phyloP scores from a whole-genome alignment of 73 alveolate species.

The Symbiodinium pilosum region DNA sequence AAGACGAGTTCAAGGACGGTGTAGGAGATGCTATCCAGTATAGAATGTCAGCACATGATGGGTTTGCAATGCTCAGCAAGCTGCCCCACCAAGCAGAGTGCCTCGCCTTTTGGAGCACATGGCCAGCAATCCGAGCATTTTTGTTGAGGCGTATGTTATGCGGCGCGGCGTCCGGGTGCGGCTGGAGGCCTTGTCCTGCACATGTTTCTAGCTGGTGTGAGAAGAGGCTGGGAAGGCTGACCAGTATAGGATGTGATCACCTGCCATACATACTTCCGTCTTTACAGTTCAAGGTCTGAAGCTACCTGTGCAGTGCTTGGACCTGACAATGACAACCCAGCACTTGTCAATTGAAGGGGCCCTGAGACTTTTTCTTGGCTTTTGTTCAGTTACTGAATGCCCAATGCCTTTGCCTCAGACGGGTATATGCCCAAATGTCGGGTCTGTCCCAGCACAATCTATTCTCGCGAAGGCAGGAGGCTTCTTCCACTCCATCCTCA shows the following conservation, averaged over 20 bases:
- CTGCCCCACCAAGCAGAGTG: no score
- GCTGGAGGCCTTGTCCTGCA: slow-evolving; percentile 10
- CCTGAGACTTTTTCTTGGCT: neutral
- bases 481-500: no score
- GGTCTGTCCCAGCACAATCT: neutral
- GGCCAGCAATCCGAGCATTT: no score
- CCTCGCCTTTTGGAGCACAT: no score
- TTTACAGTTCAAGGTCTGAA: no score
- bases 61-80: neutral
- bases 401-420: neutral
- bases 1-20: slow-evolving; percentile 70
- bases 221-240: neutral
- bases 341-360: no score
- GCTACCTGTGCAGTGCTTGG: no score
- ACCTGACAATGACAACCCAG: no score
- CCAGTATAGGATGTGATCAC: no score
- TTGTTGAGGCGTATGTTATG: slow-evolving; percentile 23
- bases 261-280: no score
- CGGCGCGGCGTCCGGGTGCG: slow-evolving; percentile 34
- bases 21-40: neutral
- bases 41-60: neutral
- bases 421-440: no score
- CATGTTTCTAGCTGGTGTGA: no score
- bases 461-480: neutral
- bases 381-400: neutral